Evolutionary conservation across 768 basidiomycete species (phyloP).

Genomic region (Xerocomellus chrysenteron): DNA sequence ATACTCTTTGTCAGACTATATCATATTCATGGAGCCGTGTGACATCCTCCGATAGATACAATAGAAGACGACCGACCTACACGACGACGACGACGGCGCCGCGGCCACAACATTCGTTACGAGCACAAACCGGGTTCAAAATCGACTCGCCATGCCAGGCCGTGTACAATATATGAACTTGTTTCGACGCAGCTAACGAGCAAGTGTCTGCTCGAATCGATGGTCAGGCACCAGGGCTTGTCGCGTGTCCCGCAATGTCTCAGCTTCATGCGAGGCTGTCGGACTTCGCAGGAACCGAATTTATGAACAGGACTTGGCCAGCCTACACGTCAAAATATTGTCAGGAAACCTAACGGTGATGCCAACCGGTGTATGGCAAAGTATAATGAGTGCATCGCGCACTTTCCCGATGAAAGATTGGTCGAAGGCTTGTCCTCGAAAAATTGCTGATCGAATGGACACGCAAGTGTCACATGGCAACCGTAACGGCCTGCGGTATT

Average conservation of each 20-base stretch:
- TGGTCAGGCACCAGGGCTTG: neutral
- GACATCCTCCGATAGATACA: conserved; percentile 8
- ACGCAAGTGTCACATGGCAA: conserved; percentile 7
- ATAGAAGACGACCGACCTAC: neutral
- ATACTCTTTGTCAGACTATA: conserved; percentile 1
- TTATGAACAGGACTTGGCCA: neutral
- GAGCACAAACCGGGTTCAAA: neutral
- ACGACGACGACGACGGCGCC: neutral
- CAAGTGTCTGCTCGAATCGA: neutral
- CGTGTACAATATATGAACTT: neutral
- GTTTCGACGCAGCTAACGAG: neutral
- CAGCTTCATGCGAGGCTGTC: conserved; percentile 1
- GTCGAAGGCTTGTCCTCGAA: neutral
- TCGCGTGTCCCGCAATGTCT: conserved; percentile 8
- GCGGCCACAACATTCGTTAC: neutral
- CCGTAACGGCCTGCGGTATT: neutral
- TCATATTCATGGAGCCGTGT: neutral
- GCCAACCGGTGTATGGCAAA: neutral
- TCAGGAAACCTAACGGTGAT: neutral
- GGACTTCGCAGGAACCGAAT: conserved; percentile 8
- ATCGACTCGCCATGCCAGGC: neutral
- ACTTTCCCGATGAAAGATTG: neutral
- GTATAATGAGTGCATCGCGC: neutral
- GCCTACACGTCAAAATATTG: conserved; percentile 1
- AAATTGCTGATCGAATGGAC: neutral